Percentiles rank a stretch among this genome's conserved stretches.
Evolutionary conservation across 192 early-diverging fungal genomes (phyloP).

Genomic region (Chytriomyces sp.): DNA sequence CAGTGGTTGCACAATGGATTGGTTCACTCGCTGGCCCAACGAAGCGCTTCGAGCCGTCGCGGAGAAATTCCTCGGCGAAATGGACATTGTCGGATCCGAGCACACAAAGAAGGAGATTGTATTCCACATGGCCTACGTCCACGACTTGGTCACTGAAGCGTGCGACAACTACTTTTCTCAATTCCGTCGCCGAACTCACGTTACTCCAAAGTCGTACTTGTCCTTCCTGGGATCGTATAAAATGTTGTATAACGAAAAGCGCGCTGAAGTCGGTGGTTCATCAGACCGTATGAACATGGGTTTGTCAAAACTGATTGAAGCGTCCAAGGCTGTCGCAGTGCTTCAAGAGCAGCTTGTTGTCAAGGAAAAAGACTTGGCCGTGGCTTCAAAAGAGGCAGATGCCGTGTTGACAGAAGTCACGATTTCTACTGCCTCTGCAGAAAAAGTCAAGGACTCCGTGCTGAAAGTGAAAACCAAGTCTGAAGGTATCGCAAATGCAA

Average conservation of each 20-base stretch:
- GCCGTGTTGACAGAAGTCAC: conserved; percentile 65
- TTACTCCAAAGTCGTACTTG: conserved; percentile 69
- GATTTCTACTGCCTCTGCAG: conserved; percentile 58
- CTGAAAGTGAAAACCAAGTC: conserved; percentile 69
- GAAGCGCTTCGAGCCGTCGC: conserved; percentile 63
- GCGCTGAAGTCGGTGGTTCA: conserved; percentile 58
- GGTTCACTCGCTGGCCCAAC: conserved; percentile 68
- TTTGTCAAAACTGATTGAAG: conserved; percentile 66
- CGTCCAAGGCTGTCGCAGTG: conserved; percentile 64
- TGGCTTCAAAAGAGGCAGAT: conserved; percentile 66
- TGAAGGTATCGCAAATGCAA: conserved; percentile 66
- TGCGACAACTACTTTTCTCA: conserved; percentile 68
- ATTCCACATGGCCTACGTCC: conserved; percentile 65
- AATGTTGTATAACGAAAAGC: conserved; percentile 53
- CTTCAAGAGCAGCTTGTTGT: conserved; percentile 70
- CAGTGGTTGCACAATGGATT: conserved; percentile 69
- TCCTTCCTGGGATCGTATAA: conserved; percentile 68
- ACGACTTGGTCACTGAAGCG: conserved; percentile 66
- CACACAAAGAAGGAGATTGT: conserved; percentile 66
- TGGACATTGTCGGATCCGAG: conserved; percentile 64
- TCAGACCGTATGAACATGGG: conserved; percentile 74
- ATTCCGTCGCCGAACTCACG: conserved; percentile 66
- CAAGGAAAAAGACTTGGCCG: conserved; percentile 65
- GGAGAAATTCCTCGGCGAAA: conserved; percentile 62
- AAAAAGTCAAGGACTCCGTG: conserved; percentile 71